Percentiles rank a stretch among this genome's conserved stretches.
Conservation (phyloP, 805 yeast species). For the Candida chauliodis region DNA sequence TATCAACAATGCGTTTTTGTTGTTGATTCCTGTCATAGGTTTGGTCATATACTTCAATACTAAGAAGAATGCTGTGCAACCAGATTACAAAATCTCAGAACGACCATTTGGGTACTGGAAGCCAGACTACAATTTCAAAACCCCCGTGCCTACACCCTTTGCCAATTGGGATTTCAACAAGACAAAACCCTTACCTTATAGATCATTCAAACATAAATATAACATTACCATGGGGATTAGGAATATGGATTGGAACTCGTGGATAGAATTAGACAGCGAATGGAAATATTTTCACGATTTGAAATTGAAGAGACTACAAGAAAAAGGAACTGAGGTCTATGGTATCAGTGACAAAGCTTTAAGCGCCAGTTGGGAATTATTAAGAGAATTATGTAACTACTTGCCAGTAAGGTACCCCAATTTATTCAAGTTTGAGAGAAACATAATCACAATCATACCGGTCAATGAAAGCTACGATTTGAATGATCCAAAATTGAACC, state of each 20-base stretch:
- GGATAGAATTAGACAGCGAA: slow-evolving; percentile 70
- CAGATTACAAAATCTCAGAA: slow-evolving; percentile 5
- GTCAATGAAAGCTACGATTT: slow-evolving; percentile 51
- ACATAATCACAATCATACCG: slow-evolving; percentile 47
- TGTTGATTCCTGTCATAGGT: not conserved
- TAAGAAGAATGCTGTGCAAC: not conserved
- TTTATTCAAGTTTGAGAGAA: slow-evolving; percentile 42
- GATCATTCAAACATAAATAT: slow-evolving; percentile 66
- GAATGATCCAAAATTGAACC: slow-evolving; percentile 38
- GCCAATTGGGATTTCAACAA: slow-evolving; percentile 46
- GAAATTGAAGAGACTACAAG: slow-evolving; percentile 48
- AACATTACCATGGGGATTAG: slow-evolving; percentile 69
- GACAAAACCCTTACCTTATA: slow-evolving; percentile 57
- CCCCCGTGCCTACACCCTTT: slow-evolving; percentile 49
- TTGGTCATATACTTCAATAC: not conserved
- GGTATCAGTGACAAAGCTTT: slow-evolving; percentile 50
- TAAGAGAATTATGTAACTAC: slow-evolving; percentile 49
- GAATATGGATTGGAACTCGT: slow-evolving; percentile 53
- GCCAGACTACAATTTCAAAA: slow-evolving; percentile 44
- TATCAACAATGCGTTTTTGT: not conserved
- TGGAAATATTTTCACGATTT: slow-evolving; percentile 54
- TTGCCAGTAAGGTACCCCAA: slow-evolving; percentile 58
- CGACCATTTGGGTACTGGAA: slow-evolving; percentile 51
- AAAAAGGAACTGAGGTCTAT: slow-evolving; percentile 43
- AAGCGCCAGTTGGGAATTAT: slow-evolving; percentile 53